phyloP scores from a whole-genome alignment of 495 filamentous ascomycete species.

The Talaromyces borbonicus region DNA sequence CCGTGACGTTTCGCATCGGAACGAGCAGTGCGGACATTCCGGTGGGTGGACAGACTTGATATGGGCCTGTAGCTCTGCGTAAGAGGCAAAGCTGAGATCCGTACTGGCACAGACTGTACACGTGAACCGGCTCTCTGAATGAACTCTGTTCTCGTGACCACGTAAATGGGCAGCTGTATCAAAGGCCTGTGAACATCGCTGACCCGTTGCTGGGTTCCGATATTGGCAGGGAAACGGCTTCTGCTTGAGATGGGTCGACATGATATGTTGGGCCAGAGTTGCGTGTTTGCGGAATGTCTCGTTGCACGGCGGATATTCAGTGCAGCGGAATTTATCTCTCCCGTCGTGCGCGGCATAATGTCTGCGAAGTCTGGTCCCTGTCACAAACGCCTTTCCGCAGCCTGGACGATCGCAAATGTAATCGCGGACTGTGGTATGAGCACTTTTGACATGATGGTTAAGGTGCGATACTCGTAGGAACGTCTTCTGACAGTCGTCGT shows the following conservation, averaged over 20 bases:
- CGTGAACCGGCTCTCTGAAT: slow-evolving; percentile 57
- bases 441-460: slow-evolving; percentile 68
- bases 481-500: slow-evolving; percentile 62
- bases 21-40: slow-evolving; percentile 61
- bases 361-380: slow-evolving; percentile 57
- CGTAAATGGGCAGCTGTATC: slow-evolving; percentile 58
- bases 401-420: slow-evolving; percentile 59
- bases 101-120: slow-evolving; percentile 53
- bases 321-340: slow-evolving; percentile 59
- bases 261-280: slow-evolving; percentile 76
- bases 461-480: slow-evolving; percentile 79
- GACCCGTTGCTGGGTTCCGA: slow-evolving; percentile 44
- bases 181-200: slow-evolving; percentile 58
- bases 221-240: slow-evolving; percentile 58
- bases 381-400: slow-evolving; percentile 75
- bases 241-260: slow-evolving; percentile 55
- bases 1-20: slow-evolving; percentile 47
- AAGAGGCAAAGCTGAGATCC: slow-evolving; percentile 53
- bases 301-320: slow-evolving; percentile 61
- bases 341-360: slow-evolving; percentile 61
- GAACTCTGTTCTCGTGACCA: slow-evolving; percentile 59
- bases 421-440: slow-evolving; percentile 61
- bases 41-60: slow-evolving; percentile 61
- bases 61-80: slow-evolving; percentile 59
- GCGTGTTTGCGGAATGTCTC: slow-evolving; percentile 80